Evolutionary conservation across 805 yeast species (phyloP).

Genomic region (Ogataea thermomethanolica): DNA sequence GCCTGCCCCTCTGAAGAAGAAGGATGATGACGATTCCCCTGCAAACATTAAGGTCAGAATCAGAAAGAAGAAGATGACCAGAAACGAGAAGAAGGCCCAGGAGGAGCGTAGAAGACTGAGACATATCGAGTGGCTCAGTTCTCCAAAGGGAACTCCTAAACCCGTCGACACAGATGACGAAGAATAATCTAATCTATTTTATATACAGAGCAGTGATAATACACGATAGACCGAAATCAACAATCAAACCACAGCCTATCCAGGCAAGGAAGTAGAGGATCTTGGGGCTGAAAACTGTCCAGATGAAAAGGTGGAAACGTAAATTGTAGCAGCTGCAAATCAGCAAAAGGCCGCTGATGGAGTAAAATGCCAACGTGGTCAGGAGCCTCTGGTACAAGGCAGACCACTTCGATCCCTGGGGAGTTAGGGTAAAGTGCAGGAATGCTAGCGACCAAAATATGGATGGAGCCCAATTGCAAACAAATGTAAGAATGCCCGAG

Average conservation of each 20-base stretch:
- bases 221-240: conserved; percentile 33
- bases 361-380: conserved; percentile 51
- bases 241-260: conserved; percentile 49
- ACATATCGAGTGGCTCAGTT: conserved; percentile 88
- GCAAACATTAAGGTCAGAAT: conserved; percentile 90
- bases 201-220: conserved; percentile 20
- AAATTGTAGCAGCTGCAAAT: conserved; percentile 67
- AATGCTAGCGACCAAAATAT: conserved; percentile 70
- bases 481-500: conserved; percentile 76
- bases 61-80: conserved; percentile 95
- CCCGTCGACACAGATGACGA: conserved; percentile 94
- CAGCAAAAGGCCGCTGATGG: conserved; percentile 55
- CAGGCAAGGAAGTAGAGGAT: conserved; percentile 76
- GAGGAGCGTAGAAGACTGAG: conserved; percentile 93
- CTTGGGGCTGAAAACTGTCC: conserved; percentile 98
- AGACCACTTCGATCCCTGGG: conserved; percentile 29
- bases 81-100: conserved; percentile 90
- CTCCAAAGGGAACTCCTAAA: conserved; percentile 97
- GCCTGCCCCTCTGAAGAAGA: conserved; percentile 47
- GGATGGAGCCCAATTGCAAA: conserved; percentile 84
- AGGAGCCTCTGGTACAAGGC: conserved; percentile 36
- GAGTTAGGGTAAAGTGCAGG: conserved; percentile 13
- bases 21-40: conserved; percentile 82
- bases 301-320: conserved; percentile 84
- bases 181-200: conserved; percentile 43